Conservation (phyloP, 305 asterid species). For the Rubia tinctorum region DNA sequence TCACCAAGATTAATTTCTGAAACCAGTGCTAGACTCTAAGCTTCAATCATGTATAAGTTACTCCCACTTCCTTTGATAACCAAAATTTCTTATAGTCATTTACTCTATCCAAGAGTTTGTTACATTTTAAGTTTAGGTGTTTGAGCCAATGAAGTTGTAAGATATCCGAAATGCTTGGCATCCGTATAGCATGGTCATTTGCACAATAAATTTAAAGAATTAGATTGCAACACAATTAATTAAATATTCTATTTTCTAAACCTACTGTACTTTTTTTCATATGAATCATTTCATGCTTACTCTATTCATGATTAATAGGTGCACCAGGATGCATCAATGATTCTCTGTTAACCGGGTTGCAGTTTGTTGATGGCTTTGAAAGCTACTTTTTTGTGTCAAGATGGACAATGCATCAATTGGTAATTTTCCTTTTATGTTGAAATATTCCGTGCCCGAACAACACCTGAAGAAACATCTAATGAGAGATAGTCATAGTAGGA, state of each 20-base stretch:
- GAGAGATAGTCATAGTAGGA: not conserved
- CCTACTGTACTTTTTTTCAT: not conserved
- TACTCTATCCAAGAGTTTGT: not conserved
- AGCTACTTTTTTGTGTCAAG: slow-evolving; percentile 82
- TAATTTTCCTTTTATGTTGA: slow-evolving; percentile 28
- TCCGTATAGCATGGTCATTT: not conserved
- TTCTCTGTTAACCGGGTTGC: slow-evolving; percentile 77
- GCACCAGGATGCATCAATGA: slow-evolving; percentile 93
- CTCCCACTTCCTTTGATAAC: not conserved
- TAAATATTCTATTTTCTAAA: not conserved
- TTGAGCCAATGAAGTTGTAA: slow-evolving; percentile 2
- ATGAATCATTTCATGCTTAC: slow-evolving; percentile 19
- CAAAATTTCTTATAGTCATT: not conserved
- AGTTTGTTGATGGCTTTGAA: slow-evolving; percentile 87
- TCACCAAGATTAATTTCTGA: not conserved
- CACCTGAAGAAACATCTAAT: not conserved
- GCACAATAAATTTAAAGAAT: not conserved
- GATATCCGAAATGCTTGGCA: not conserved
- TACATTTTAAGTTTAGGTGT: not conserved
- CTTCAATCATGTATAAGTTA: not conserved
- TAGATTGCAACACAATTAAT: not conserved
- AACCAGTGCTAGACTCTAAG: not conserved
- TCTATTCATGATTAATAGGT: slow-evolving; percentile 40
- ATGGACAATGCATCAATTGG: slow-evolving; percentile 98
- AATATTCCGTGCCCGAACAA: not conserved